Evolutionary conservation across 164 flowering plant species (phyloP).

Genomic region (Sextonia rubra): DNA sequence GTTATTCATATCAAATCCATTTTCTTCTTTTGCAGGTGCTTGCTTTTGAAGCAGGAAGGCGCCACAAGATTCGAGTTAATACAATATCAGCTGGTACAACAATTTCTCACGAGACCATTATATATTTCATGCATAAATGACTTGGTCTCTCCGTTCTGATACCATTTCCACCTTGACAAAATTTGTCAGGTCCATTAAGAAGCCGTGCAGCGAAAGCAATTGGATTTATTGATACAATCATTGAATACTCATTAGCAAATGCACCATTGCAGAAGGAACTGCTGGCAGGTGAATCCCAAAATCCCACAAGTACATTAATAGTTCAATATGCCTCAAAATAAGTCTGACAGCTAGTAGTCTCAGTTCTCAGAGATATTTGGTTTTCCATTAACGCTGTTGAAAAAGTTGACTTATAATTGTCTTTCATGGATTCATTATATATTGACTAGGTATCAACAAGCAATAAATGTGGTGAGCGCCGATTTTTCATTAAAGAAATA

Average conservation of each 20-base stretch:
- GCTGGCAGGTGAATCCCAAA: slow-evolving; percentile 63
- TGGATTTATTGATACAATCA: slow-evolving; percentile 91
- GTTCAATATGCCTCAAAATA: too few species aligned
- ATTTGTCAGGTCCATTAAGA: slow-evolving; percentile 64
- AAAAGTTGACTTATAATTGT: too few species aligned
- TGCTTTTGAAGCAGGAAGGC: slow-evolving; percentile 97
- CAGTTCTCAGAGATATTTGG: too few species aligned
- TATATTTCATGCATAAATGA: background rate
- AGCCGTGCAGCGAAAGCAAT: slow-evolving; percentile 98
- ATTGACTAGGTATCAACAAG: too few species aligned
- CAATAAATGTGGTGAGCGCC: too few species aligned
- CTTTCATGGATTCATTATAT: too few species aligned
- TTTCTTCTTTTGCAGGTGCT: slow-evolving; percentile 56
- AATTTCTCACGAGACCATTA: background rate
- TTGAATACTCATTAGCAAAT: slow-evolving; percentile 74
- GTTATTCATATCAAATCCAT: too few species aligned
- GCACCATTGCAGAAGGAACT: slow-evolving; percentile 89
- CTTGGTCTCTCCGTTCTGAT: background rate
- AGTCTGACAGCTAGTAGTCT: too few species aligned
- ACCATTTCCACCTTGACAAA: background rate
- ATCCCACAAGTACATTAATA: too few species aligned
- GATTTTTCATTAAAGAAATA: too few species aligned
- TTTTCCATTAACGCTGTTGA: background rate
- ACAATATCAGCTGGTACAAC: slow-evolving; percentile 89
- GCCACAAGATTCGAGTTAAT: slow-evolving; percentile 74